Evolutionary conservation across 352 stramenopile genomes (phyloP), one percentile per base, ranked within the genome.

Genomic region (Globisporangium polare): DNA sequence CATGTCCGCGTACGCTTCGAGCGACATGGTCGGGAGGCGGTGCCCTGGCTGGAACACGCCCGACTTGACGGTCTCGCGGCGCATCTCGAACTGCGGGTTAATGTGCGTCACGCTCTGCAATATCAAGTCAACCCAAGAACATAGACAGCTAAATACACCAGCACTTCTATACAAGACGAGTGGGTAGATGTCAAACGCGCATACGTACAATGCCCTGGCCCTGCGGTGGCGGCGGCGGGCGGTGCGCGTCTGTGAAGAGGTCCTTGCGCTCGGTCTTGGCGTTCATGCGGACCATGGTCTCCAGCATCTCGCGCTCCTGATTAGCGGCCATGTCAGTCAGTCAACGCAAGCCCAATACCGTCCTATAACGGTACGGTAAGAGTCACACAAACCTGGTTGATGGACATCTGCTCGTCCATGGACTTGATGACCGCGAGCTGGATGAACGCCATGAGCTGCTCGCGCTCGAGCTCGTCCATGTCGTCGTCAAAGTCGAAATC

Each of bases 21-120:
- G 69, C 46, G 89, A 90, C 91, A 99, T 98, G 20, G 96, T 99
- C 17, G 96, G 96, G 56, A 97, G 80, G 55, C 95, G 96, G 75
- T 98, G 97, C n/a, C 88, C 89, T 27, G 96, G 95, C 67, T 97
- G 84, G 78, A 99, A 99, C 22, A 99, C 95, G 9, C 80, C 63
- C 41, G 83, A 90, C 17, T 81, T 80, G 60, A 97, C 75, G n/a
- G 77, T 86, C 65, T 97, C 86, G n/a, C 81, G 80, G n/a, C 75
- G 74, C 80, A 95, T 94, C 60, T 92, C 80, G 64, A 96, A 88
- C 72, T 88, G 79, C 29, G 83, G 82, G 47, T 92, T 90, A 63
- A 95, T 94, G 26, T 84, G 82, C 35, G 86, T 96, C 53, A 94
- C 78, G 55, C 83, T 83, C 86, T 95, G 52, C 18, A 69, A 49